phyloP scores from a whole-genome alignment of 1,139 yeast genomes.

The Saccharomyces hybrid region DNA sequence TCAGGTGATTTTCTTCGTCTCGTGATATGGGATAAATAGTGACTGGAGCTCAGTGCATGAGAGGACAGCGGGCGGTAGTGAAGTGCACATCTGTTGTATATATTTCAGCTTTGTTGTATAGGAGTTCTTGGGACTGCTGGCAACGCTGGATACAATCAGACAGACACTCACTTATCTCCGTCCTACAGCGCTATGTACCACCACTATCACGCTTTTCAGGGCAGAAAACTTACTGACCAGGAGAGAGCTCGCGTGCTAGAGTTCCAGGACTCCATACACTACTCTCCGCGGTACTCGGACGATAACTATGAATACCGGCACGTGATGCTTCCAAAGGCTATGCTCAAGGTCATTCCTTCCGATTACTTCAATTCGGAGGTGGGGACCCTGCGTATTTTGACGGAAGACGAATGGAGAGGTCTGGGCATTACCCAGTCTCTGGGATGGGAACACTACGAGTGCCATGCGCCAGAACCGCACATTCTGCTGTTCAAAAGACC shows the following conservation, averaged over 20 bases:
- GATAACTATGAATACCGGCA: slow-evolving; percentile 88
- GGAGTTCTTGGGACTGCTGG: background rate
- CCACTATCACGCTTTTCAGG: slow-evolving; percentile 34
- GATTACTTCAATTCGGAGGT: slow-evolving; percentile 94
- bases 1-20: background rate
- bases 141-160: background rate
- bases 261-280: slow-evolving; percentile 90
- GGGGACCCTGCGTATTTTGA: slow-evolving; percentile 81
- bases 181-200: slow-evolving; percentile 20
- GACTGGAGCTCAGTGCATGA: background rate
- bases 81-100: background rate
- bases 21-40: background rate
- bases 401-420: slow-evolving; percentile 98
- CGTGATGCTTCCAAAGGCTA: slow-evolving; percentile 92
- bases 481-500: slow-evolving; percentile 80
- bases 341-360: slow-evolving; percentile 92
- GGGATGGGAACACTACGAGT: slow-evolving; percentile 98
- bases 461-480: slow-evolving; percentile 98
- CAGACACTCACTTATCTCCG: background rate
- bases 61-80: background rate
- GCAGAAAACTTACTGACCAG: slow-evolving; percentile 67
- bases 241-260: slow-evolving; percentile 85
- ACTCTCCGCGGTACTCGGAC: slow-evolving; percentile 86
- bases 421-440: slow-evolving; percentile 93
- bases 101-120: background rate